Evolutionary conservation across 73 alveolate species (phyloP).

Genomic region (Paramecium biaurelia): DNA sequence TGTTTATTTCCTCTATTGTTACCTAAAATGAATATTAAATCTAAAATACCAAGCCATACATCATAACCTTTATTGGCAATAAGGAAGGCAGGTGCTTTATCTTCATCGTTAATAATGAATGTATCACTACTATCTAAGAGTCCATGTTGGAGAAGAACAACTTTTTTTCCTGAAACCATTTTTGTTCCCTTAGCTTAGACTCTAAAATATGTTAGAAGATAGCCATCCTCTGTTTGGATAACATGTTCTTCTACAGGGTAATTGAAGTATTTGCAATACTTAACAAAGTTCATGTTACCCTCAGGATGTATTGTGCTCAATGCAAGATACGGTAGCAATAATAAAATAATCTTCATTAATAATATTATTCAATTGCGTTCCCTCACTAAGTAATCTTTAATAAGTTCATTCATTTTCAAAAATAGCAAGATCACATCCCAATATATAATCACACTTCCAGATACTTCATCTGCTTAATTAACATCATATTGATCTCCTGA

Average conservation of each 20-base stretch:
- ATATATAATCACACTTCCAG: slow-evolving; percentile 16
- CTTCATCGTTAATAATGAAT: slow-evolving; percentile 81
- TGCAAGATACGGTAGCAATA: slow-evolving; percentile 29
- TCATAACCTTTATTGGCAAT: slow-evolving; percentile 82
- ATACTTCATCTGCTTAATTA: background rate
- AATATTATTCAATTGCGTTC: slow-evolving; percentile 42
- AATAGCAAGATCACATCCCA: slow-evolving; percentile 28
- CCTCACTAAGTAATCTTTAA: slow-evolving; percentile 13
- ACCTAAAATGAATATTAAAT: background rate
- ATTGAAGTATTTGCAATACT: slow-evolving; percentile 62
- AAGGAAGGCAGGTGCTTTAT: slow-evolving; percentile 84
- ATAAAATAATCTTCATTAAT: background rate
- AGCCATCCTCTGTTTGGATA: slow-evolving; percentile 94
- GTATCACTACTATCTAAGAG: slow-evolving; percentile 82
- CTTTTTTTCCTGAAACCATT: slow-evolving; percentile 73
- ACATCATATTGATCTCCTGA: slow-evolving; percentile 44
- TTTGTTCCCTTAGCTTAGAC: slow-evolving; percentile 79
- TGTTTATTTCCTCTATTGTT: slow-evolving; percentile 82
- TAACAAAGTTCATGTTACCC: slow-evolving; percentile 40
- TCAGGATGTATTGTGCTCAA: slow-evolving; percentile 48
- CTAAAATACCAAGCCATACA: slow-evolving; percentile 87
- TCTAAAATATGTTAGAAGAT: slow-evolving; percentile 77
- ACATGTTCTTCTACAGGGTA: slow-evolving; percentile 80
- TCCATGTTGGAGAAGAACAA: slow-evolving; percentile 93
- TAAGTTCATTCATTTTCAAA: slow-evolving; percentile 38